Percentiles rank a stretch among this genome's conserved stretches.
phyloP scores from a whole-genome alignment of 1,284 basidiomycete genomes.

The Ganoderma meredithae region DNA sequence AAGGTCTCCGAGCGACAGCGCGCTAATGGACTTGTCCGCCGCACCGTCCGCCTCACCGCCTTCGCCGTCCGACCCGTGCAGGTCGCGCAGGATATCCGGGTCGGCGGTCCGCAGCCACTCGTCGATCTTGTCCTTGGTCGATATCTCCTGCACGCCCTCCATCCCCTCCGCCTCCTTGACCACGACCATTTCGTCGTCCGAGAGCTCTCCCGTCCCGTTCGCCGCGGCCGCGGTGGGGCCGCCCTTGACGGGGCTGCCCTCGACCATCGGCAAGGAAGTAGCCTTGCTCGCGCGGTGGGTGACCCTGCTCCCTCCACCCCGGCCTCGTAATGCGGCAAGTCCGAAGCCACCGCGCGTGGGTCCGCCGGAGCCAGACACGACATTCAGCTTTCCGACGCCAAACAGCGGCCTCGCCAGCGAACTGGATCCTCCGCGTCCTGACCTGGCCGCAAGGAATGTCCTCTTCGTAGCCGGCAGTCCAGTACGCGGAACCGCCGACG shows the following conservation, averaged over 20 bases:
- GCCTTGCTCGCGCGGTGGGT: conserved; percentile 67
- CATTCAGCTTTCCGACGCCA: neutral
- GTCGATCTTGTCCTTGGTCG: conserved; percentile 27
- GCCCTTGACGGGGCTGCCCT: conserved; percentile 46
- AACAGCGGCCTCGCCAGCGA: conserved; percentile 12
- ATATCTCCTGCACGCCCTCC: conserved; percentile 15
- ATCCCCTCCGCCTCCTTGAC: neutral
- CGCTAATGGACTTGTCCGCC: conserved; percentile 8
- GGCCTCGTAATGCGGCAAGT: neutral
- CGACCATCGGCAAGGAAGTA: conserved; percentile 58
- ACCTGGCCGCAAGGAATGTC: neutral
- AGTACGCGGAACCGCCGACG: neutral
- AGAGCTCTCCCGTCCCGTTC: neutral
- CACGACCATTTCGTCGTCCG: conserved; percentile 2
- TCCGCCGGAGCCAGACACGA: conserved; percentile 2
- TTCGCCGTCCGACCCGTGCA: conserved; percentile 18
- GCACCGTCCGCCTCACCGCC: neutral
- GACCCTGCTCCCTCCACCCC: conserved; percentile 33
- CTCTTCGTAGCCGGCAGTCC: neutral
- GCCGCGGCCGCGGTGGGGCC: conserved; percentile 18
- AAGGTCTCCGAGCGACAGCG: conserved; percentile 5
- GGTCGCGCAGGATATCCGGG: conserved; percentile 25
- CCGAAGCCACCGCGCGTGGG: conserved; percentile 6
- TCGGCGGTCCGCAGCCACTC: conserved; percentile 29
- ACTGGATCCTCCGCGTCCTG: neutral